phyloP scores from a whole-genome alignment of 1,284 basidiomycete genomes.

The Cerioporus squamosus region DNA sequence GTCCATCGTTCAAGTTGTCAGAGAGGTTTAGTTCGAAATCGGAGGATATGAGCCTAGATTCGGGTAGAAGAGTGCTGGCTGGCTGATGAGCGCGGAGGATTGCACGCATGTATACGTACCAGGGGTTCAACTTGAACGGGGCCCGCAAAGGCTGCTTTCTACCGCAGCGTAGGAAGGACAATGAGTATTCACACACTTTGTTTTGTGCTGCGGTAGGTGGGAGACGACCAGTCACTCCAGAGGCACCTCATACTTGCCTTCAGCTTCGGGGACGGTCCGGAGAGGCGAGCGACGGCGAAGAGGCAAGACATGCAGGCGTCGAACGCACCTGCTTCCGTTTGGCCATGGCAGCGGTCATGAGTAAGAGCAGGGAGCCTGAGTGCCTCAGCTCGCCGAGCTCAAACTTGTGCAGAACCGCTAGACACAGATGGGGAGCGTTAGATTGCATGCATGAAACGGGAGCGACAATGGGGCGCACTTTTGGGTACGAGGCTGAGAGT shows the following conservation, averaged over 20 bases:
- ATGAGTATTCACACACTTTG: constrained; percentile 5
- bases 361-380: no score
- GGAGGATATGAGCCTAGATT: no score
- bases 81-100: constrained; percentile 23
- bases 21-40: constrained; percentile 22
- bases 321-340: no score
- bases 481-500: no score
- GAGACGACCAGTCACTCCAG: not conserved
- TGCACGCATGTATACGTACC: no score
- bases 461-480: no score
- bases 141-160: constrained; percentile 10
- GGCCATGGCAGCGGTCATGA: no score
- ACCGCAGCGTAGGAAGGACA: constrained; percentile 13
- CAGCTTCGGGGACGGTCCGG: constrained; percentile 2
- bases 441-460: no score
- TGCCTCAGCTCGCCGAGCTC: no score
- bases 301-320: not conserved
- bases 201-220: constrained; percentile 17
- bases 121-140: no score
- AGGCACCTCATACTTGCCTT: not conserved
- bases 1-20: constrained; percentile 33
- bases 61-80: constrained; percentile 34
- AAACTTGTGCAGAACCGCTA: no score
- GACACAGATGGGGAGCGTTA: no score
- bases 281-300: constrained; percentile 5